A percentile compares a stretch with the other conserved stretches of the same genome.
These are phyloP conservation scores for Exophiala xenobiotica DNA, from an alignment of 2,329 filamentous ascomycete species.

Conservation along the genomic window DNA sequence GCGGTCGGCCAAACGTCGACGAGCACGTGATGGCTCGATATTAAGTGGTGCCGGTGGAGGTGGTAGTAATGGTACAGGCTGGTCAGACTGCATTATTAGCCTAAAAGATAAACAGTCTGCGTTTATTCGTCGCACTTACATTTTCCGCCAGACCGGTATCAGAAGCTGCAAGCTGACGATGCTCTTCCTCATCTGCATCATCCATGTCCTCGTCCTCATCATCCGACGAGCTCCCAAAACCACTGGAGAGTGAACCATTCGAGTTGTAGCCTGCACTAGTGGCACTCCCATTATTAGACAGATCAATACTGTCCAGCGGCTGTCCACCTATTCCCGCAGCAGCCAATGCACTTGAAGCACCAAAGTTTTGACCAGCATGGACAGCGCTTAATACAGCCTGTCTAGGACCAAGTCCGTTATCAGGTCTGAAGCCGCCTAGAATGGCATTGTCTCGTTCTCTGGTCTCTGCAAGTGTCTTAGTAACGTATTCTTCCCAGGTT, in stretches of 20 bases:
- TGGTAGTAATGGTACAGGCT: constrained; percentile 44
- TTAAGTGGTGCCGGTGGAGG: constrained; percentile 76
- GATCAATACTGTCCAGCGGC: constrained; percentile 63
- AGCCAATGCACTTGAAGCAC: constrained; percentile 67
- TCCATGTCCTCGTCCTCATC: constrained; percentile 96
- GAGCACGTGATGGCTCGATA: constrained; percentile 79
- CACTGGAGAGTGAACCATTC: constrained; percentile 74
- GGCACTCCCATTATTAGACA: constrained; percentile 63
- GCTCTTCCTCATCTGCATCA: constrained; percentile 44
- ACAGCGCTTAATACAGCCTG: constrained; percentile 63
- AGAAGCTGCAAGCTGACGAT: constrained; percentile 23
- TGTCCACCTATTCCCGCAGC: constrained; percentile 74
- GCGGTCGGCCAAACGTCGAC: constrained; percentile 84
- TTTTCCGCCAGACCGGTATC: constrained; percentile 51
- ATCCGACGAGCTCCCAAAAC: constrained; percentile 91
- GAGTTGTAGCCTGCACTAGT: constrained; percentile 71
- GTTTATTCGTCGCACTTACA: constrained; percentile 57
- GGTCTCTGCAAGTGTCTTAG: constrained; percentile 88
- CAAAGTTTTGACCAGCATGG: constrained; percentile 57
- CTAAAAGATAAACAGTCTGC: constrained; percentile 51
- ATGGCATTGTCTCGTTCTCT: constrained; percentile 97
- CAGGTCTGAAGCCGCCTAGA: constrained; percentile 87
- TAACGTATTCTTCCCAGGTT: constrained; percentile 92
- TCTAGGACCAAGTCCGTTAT: constrained; percentile 79
- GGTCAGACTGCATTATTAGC: constrained; percentile 36